phyloP scores from a whole-genome alignment of 2,329 filamentous ascomycete species.

The Beauveria australis region DNA sequence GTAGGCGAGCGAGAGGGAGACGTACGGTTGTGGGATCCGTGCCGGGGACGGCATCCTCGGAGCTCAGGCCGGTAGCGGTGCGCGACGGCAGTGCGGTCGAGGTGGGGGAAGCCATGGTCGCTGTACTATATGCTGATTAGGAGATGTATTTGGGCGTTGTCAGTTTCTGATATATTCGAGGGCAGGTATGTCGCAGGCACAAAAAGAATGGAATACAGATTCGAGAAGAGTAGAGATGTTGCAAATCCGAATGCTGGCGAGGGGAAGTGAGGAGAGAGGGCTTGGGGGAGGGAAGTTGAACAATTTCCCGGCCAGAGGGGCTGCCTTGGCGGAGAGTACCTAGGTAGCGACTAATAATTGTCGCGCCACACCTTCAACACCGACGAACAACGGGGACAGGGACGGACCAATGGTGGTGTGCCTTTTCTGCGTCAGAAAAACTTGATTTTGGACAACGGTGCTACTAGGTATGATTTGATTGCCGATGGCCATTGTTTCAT shows the following conservation, averaged over 20 bases:
- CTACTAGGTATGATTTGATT: neutral
- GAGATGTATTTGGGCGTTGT: neutral
- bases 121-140: neutral
- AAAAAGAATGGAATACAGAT: too few relatives aligned
- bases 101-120: conserved; percentile 7
- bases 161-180: neutral
- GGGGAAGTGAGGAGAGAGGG: too few relatives aligned
- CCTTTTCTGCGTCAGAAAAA: neutral
- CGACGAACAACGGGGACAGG: neutral
- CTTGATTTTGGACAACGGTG: neutral
- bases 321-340: too few relatives aligned
- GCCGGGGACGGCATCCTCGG: conserved; percentile 52
- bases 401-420: neutral
- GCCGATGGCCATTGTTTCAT: neutral
- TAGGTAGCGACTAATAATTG: too few relatives aligned
- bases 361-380: too few relatives aligned
- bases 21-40: conserved; percentile 50
- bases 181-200: neutral
- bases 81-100: conserved; percentile 33
- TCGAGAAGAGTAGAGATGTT: too few relatives aligned
- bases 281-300: too few relatives aligned
- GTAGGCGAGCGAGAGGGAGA: conserved; percentile 9
- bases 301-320: too few relatives aligned
- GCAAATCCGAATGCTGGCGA: too few relatives aligned
- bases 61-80: conserved; percentile 38